Conservation (phyloP, 2,329 filamentous ascomycete genomes). For the Pseudogymnoascus sp. region DNA sequence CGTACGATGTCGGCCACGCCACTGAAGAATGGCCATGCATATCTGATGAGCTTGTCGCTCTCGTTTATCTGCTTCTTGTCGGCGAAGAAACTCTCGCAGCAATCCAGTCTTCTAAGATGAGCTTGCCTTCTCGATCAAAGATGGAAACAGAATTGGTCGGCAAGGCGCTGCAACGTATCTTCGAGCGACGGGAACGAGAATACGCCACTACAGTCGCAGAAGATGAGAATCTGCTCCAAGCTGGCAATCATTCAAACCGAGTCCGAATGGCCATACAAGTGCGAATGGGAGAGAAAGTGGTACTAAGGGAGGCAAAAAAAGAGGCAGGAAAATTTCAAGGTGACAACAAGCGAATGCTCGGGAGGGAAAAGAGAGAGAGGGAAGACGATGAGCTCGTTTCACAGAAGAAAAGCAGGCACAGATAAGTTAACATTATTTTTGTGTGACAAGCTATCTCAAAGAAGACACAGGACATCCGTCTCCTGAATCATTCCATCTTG, state of each 20-base stretch:
- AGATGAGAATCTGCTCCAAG: conserved; percentile 36
- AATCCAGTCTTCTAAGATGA: conserved; percentile 30
- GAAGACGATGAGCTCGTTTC: conserved; percentile 2
- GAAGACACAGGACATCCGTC: background rate
- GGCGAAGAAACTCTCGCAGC: conserved; percentile 31
- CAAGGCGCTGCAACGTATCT: conserved; percentile 32
- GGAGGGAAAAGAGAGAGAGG: conserved; percentile 10
- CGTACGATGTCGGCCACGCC: conserved; percentile 45
- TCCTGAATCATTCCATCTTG: conserved; percentile 7
- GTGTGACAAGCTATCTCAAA: conserved; percentile 4
- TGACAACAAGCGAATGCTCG: conserved; percentile 30
- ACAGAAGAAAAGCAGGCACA: conserved; percentile 9
- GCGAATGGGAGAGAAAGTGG: conserved; percentile 56
- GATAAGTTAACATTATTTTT: conserved; percentile 10
- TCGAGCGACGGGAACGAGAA: conserved; percentile 36
- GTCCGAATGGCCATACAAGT: conserved; percentile 51
- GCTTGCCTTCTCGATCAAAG: conserved; percentile 33
- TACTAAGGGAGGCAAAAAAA: conserved; percentile 42
- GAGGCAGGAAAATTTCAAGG: conserved; percentile 28
- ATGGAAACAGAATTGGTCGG: conserved; percentile 34
- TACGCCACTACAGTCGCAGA: conserved; percentile 49
- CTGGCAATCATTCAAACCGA: conserved; percentile 28
- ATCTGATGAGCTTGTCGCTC: conserved; percentile 29
- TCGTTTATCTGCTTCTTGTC: conserved; percentile 39
- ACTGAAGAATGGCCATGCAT: conserved; percentile 24